phyloP scores from a whole-genome alignment of 2,329 filamentous ascomycete species.

The Monilinia laxa region DNA sequence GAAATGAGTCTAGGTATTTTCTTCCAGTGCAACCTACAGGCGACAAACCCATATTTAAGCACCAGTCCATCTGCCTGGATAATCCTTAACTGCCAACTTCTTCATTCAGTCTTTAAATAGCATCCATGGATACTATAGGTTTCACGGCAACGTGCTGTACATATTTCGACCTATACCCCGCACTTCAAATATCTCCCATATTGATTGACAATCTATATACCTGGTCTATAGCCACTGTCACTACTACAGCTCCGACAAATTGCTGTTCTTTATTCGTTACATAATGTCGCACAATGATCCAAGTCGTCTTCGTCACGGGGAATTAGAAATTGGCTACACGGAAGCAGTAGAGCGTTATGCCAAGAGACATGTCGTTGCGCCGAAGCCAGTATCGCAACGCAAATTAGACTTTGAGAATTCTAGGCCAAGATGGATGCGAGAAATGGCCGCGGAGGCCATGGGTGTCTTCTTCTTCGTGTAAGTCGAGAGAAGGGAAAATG shows the following conservation, averaged over 20 bases:
- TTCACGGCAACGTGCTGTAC: background rate
- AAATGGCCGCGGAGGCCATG: slow-evolving; percentile 56
- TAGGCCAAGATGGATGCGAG: slow-evolving; percentile 53
- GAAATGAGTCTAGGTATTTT: background rate
- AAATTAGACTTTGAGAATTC: slow-evolving; percentile 55
- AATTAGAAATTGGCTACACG: slow-evolving; percentile 52
- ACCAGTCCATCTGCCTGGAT: background rate
- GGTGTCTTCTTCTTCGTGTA: slow-evolving; percentile 58
- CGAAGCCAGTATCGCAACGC: slow-evolving; percentile 52
- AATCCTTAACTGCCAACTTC: slow-evolving; percentile 1
- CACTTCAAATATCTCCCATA: background rate
- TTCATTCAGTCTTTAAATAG: slow-evolving; percentile 5
- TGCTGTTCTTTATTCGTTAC: background rate
- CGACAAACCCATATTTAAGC: slow-evolving; percentile 10
- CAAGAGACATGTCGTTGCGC: slow-evolving; percentile 49
- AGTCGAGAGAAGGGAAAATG: background rate
- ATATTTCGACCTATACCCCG: slow-evolving; percentile 13
- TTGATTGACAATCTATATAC: slow-evolving; percentile 7
- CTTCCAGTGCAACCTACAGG: background rate
- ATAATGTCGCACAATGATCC: slow-evolving; percentile 26
- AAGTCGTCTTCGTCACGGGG: slow-evolving; percentile 33
- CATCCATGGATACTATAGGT: background rate
- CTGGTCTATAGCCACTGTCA: slow-evolving; percentile 6
- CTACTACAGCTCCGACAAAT: background rate
- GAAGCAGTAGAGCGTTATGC: slow-evolving; percentile 53